Percentiles rank a stretch among this genome's conserved stretches.
phyloP scores from a whole-genome alignment of 2,329 filamentous ascomycete genomes.

The Teratosphaeriaceae sp. region DNA sequence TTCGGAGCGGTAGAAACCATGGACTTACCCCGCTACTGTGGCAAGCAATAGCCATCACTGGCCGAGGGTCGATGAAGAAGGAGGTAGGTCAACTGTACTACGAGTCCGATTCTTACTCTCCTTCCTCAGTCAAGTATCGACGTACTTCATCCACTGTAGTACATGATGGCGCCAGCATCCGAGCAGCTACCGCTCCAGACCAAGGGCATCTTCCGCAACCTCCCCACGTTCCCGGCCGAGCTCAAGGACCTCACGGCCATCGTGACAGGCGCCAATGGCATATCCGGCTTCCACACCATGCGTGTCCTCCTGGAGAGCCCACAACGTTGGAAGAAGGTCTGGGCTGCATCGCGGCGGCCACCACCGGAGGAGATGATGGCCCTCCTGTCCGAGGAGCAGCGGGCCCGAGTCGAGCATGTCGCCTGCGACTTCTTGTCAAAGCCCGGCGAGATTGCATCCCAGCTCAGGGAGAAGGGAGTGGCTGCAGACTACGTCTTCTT shows the following conservation, averaged over 20 bases:
- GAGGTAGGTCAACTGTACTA: no score
- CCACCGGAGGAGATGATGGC: conserved; percentile 35
- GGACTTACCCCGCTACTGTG: no score
- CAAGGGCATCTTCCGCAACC: conserved; percentile 44
- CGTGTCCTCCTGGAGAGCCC: conserved; percentile 42
- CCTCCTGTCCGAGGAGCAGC: conserved; percentile 27
- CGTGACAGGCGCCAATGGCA: conserved; percentile 49
- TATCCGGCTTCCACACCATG: conserved; percentile 47
- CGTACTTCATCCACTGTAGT: no score
- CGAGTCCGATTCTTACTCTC: no score
- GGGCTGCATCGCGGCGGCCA: conserved; percentile 42
- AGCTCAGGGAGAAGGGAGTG: conserved; percentile 30
- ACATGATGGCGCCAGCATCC: conserved; percentile 15
- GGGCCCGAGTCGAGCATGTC: conserved; percentile 23
- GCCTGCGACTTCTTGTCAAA: conserved; percentile 32
- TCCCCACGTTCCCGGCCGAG: conserved; percentile 40
- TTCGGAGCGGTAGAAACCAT: no score
- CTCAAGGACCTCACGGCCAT: conserved; percentile 44
- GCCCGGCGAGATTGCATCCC: conserved; percentile 31
- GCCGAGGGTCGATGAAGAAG: no score
- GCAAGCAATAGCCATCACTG: no score
- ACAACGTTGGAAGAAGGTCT: conserved; percentile 47
- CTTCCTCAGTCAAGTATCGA: no score
- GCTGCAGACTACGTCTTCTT: conserved; percentile 45
- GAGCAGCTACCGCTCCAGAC: conserved; percentile 18